These are phyloP conservation scores for Cutaneotrichosporon sp. DNA, from an alignment of 1,284 basidiomycete genomes.

Conservation along the genomic window DNA sequence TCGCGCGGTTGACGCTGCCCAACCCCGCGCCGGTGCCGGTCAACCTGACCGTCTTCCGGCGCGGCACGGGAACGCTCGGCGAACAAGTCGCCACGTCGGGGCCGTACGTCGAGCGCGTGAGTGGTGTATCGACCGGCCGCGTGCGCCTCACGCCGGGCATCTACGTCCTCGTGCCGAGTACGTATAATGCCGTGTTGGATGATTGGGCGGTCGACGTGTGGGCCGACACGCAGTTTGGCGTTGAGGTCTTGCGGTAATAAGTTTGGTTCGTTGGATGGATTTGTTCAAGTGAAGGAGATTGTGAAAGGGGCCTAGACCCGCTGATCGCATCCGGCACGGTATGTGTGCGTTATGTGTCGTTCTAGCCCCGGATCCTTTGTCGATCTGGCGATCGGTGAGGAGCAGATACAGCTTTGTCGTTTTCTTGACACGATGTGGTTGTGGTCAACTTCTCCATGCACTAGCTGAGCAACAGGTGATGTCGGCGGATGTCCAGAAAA, in stretches of 20 bases:
- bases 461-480: too few species aligned
- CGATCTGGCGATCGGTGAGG: too few species aligned
- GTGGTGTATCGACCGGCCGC: slow-evolving; percentile 66
- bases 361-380: too few species aligned
- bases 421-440: too few species aligned
- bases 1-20: slow-evolving; percentile 48
- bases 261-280: background rate
- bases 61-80: slow-evolving; percentile 46
- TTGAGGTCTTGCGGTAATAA: slow-evolving; percentile 17
- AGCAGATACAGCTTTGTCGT: too few species aligned
- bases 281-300: background rate
- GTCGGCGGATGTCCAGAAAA: too few species aligned
- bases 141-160: slow-evolving; percentile 61
- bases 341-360: too few species aligned
- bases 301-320: too few species aligned
- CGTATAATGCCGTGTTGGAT: slow-evolving; percentile 63
- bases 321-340: too few species aligned
- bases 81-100: slow-evolving; percentile 67
- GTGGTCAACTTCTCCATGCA: too few species aligned
- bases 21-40: slow-evolving; percentile 35
- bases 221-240: slow-evolving; percentile 48
- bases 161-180: slow-evolving; percentile 72
- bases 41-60: slow-evolving; percentile 52
- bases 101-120: slow-evolving; percentile 68
- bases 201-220: slow-evolving; percentile 65